phyloP scores from a whole-genome alignment of 805 yeast genomes.

The Vanderwaltozyma polyspora region DNA sequence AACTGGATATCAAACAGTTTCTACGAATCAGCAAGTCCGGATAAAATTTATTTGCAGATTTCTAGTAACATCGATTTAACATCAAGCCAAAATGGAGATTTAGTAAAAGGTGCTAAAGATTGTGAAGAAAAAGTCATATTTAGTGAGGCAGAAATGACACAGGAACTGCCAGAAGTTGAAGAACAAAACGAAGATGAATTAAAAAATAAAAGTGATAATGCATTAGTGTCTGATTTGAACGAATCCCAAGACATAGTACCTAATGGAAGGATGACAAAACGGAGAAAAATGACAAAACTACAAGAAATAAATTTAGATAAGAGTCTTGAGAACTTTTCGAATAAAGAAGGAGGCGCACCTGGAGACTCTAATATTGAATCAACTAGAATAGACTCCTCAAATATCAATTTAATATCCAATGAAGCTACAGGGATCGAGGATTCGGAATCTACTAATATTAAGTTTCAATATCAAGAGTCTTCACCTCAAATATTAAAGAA shows the following conservation, averaged over 20 bases:
- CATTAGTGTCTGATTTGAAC: not conserved
- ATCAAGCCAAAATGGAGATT: constrained; percentile 1
- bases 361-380: not conserved
- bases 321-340: too few relatives aligned
- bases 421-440: not conserved
- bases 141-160: constrained; percentile 21
- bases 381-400: not conserved
- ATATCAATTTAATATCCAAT: not conserved
- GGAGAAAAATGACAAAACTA: not conserved
- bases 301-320: too few relatives aligned
- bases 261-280: not conserved
- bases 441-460: too few relatives aligned
- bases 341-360: not conserved
- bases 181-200: constrained; percentile 4
- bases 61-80: constrained; percentile 6
- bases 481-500: too few relatives aligned
- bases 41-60: constrained; percentile 8
- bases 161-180: constrained; percentile 24
- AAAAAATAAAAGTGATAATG: not conserved
- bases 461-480: not conserved
- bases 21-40: constrained; percentile 1
- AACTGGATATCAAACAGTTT: not conserved
- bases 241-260: not conserved
- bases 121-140: constrained; percentile 6
- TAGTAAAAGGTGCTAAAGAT: constrained; percentile 1